Conservation (phyloP, 306 rosid species). For the Chamaecrista fasciculata region DNA sequence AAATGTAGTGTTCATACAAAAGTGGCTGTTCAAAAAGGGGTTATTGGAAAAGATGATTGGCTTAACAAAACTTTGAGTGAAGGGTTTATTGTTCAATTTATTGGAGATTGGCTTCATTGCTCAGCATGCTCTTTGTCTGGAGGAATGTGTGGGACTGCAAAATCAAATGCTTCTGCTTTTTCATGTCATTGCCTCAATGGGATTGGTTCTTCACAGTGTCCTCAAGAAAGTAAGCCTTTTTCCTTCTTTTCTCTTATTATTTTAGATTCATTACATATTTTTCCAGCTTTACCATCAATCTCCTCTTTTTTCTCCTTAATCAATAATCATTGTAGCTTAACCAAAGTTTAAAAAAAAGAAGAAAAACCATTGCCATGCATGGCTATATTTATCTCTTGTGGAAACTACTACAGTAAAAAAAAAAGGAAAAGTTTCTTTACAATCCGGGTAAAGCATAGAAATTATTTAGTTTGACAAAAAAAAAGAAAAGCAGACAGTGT, state of each 20-base stretch:
- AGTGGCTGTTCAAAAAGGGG: constrained; percentile 19
- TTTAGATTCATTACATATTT: background rate
- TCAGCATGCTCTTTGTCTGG: background rate
- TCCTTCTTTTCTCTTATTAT: constrained; percentile 1
- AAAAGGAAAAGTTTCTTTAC: no score
- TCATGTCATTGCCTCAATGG: constrained; percentile 39
- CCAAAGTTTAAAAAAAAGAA: background rate
- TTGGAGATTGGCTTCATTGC: constrained; percentile 2
- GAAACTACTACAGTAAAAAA: no score
- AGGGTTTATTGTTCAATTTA: constrained; percentile 39
- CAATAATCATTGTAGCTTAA: background rate
- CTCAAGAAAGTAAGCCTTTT: constrained; percentile 29
- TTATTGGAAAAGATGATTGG: background rate
- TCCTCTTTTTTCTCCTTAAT: background rate
- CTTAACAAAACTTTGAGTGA: constrained; percentile 1
- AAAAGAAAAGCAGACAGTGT: background rate
- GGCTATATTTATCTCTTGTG: no score
- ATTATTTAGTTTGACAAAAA: background rate
- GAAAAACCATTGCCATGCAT: no score
- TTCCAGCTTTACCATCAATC: background rate
- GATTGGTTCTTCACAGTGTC: constrained; percentile 23
- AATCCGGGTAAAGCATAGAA: no score
- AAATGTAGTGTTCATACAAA: constrained; percentile 16
- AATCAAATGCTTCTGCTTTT: constrained; percentile 21
- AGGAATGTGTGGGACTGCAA: constrained; percentile 40